Base-by-base conservation (phyloP, 1,139 yeast species). In the Suhomyces terraborum region DNA sequence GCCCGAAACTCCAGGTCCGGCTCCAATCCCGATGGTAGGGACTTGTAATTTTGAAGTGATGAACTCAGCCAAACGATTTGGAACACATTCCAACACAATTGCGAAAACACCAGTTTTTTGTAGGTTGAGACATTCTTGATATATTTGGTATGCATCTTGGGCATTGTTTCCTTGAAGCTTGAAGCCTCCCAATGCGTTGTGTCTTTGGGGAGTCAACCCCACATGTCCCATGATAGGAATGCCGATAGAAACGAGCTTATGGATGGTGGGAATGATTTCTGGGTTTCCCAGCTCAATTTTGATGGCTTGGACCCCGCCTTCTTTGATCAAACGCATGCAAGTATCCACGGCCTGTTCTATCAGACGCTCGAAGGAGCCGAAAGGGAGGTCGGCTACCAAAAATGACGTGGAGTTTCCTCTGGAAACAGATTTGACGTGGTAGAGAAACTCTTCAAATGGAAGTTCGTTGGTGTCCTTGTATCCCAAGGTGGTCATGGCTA, bases 1-100 rank as follows among this genome's bases (percentile, higher is more conserved):
- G 0, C 96, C 98, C 25, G 88, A 80, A 12, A 93, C 84, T 9
- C 65, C 66, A 14, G 83, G 80, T 0, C 98, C 98, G 0, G 98
- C 97, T 6, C 98, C 98, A 40, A 93, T 93, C 6, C 98, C 98
- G 49, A 93, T 89, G 1, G 95, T 88, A 0, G 98, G 98, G 1
- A 91, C 69, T 0, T 60, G 44, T 22, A 89, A 61, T 21, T 68
- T 66, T 2, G 70, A 58, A 0, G 97, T 86, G 32, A 93, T 79
- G 43, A 69, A 67, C 35, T 70, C 63, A 0, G 93, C 93, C n/a
- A 93, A 66, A 45, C 75, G 75, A 42, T 79, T 79, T 3, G 98
- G 98, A 8, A 93, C 77, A 39, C 97, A 95, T 55, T 93, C 98
- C 8, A 93, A 61, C 1, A 93, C 82, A 1, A 89, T 59, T 30